Base-by-base conservation (phyloP, 768 basidiomycete genomes). In the Hypholoma sublateritium region DNA sequence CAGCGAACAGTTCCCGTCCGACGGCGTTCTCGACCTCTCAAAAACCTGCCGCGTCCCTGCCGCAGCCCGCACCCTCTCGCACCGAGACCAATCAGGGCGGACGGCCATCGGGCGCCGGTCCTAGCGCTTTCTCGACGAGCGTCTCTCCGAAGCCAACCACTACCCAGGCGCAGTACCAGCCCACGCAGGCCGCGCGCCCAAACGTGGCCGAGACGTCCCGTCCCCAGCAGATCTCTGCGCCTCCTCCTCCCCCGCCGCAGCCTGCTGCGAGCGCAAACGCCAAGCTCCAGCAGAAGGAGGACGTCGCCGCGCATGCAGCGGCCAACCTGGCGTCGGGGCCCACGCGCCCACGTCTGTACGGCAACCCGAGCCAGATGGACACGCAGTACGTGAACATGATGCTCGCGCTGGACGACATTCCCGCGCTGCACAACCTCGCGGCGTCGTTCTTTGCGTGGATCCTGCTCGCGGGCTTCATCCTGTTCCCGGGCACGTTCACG, bases 361-460 rank as follows among this genome's bases (percentile, higher is more conserved):
- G 62, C n/a, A 54, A 53, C 4, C 59, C 60, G 4, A 67, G 63
- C 47, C 74, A 74, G 60, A 73, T 71, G 65, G 69, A 80, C 56
- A 83, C 84, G 2, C 77, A 76, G 32, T 86, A 86, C 61, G 75
- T 85, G 60, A 80, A 78, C 51, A 86, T 86, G 84, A 73, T 86
- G 22, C 77, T 86, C 34, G 85, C 83, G 4, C 68, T 85, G 19
- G 85, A 86, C 60, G 74, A 71, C 36, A 85, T 86, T 43, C 81
- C 83, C 16, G 60, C 67, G 3, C 19, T 79, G 41, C 74, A 80
- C 65, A 83, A 84, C 54, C 53, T 83, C 13, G 65, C 79, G n/a
- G 77, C 81, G 2, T 74, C 74, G 7, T 85, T 86, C 69, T 86
- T 82, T 60, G 85, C 81, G 8, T 86, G 85, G 85, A 77, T 86